Conservation (phyloP, 495 filamentous ascomycete species). For the Podospora anserina region DNA sequence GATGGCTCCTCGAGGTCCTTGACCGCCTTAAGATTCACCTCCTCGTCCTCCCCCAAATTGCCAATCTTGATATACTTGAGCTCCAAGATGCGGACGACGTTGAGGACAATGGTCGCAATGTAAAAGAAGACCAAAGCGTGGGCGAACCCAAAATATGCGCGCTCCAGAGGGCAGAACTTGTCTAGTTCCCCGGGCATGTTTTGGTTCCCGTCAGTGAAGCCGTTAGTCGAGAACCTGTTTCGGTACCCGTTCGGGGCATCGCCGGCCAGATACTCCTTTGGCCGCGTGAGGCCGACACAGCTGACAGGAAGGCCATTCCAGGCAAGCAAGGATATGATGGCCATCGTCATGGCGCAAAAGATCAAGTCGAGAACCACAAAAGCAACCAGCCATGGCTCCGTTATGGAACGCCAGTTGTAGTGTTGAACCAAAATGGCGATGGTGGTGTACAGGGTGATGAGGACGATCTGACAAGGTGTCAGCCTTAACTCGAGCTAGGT, state of each 20-base stretch:
- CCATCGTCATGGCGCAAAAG: slow-evolving; percentile 29
- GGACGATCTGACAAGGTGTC: slow-evolving; percentile 28
- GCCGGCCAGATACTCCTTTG: slow-evolving; percentile 20
- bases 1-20: slow-evolving; percentile 13
- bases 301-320: slow-evolving; percentile 34
- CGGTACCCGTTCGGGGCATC: not conserved
- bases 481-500: not conserved
- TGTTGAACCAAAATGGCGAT: slow-evolving; percentile 35
- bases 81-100: slow-evolving; percentile 33
- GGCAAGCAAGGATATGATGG: slow-evolving; percentile 35
- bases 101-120: slow-evolving; percentile 33
- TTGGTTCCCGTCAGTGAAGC: slow-evolving; percentile 30
- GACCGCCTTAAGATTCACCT: slow-evolving; percentile 25
- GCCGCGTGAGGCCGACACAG: slow-evolving; percentile 36
- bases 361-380: slow-evolving; percentile 33
- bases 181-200: slow-evolving; percentile 31
- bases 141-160: slow-evolving; percentile 34
- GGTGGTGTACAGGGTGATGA: slow-evolving; percentile 35
- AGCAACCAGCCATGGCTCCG: slow-evolving; percentile 23
- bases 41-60: slow-evolving; percentile 28
- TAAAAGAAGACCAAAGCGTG: slow-evolving; percentile 40
- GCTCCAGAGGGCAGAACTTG: slow-evolving; percentile 36
- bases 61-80: slow-evolving; percentile 28
- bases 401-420: slow-evolving; percentile 27
- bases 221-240: slow-evolving; percentile 18